Evolutionary conservation across 2,329 filamentous ascomycete species (phyloP), one percentile per base, ranked within the genome.

Genomic region (Fusarium compactum): DNA sequence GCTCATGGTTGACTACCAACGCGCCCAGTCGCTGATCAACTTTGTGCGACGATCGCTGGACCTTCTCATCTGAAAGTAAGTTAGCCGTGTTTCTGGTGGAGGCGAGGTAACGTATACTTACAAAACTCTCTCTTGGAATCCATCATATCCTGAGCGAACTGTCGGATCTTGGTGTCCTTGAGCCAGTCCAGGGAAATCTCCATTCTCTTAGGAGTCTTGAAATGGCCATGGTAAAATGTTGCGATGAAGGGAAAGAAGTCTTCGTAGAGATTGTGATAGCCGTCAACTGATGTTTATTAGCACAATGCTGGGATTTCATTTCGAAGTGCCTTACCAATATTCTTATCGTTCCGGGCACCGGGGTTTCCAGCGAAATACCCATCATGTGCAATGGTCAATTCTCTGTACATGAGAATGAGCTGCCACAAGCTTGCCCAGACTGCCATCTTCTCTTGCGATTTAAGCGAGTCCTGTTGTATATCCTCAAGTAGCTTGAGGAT

Each of bases 371-470:
- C 64, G 59, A 80, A 72, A 60, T 76, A 75, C 25, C 58, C 61
- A 56, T 78, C 77, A 63, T 77, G 78, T 11, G 75, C 74, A 20
- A 70, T 62, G 59, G 80, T 75, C 48, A 85, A 74, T 56, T 85
- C 82, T 24, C 81, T 80, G 65, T 86, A 85, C 70, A 85, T 81
- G 43, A 86, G 77, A 45, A 86, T 82, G 59, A 85, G 74, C 65
- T 85, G 82, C 84, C 85, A 86, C 74, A 85, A 74, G 71, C 81
- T 82, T 18, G 80, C 82, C 83, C 84, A 86, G 24, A 86, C 71
- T n/a, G 81, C 80, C 61, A 85, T 74, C 51, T 79, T 80, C 54
- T 83, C 82, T 16, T 81, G 74, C 2, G 76, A 65, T 70, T 80
- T 78, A 15, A 82, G 78, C 25, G 82, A 77, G 14, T 78, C 77